Evolutionary conservation across 139 green algal genomes (phyloP), one percentile per base, ranked within the genome.

Genomic region (Prasinococcaceae sp.): DNA sequence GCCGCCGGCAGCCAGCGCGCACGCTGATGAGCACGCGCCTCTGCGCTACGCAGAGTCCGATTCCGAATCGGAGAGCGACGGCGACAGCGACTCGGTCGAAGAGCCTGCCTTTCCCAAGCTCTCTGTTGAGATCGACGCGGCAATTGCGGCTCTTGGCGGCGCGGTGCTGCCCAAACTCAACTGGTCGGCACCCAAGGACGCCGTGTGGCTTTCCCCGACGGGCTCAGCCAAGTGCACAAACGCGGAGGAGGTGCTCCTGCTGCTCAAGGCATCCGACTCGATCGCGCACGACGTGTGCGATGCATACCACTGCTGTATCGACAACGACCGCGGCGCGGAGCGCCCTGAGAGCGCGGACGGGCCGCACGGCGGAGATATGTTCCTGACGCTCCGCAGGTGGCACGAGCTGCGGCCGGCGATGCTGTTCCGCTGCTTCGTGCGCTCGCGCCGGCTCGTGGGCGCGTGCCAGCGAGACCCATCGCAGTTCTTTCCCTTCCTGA

Each of bases 351-450:
- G n/a, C n/a, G n/a, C n/a, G n/a, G n/a, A n/a, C n/a, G n/a, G n/a
- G n/a, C n/a, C n/a, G n/a, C n/a, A n/a, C n/a, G n/a, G n/a, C n/a
- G n/a, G n/a, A 22, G 24, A 25, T 1, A 60, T 76, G 8, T 45
- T 72, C 39, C 69, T 96, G 27, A 76, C 72, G 29, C 62, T 96
- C 47, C 74, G 79, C 14, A 72, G 80, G 42, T 93, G 73, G 70
- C 60, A 77, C 24, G 65, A 85, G 47, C 52, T 96, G 45, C 51
- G 64, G 29, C 85, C 83, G 6, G 51, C 55, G 23, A 58, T 66
- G n/a, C 85, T 96, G 73, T 92, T 96, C 58, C 73, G 88, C 26
- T 92, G 78, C 65, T 97, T 97, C 58, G 80, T 95, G 22, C 38
- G 33, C 0, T 40, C 16, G 3, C 35, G 50, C 25, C 40, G 58